A percentile compares a stretch with the other conserved stretches of the same genome.
Evolutionary conservation across 306 rosid genomes (phyloP).

Genomic region (Aeschynomene evenia): DNA sequence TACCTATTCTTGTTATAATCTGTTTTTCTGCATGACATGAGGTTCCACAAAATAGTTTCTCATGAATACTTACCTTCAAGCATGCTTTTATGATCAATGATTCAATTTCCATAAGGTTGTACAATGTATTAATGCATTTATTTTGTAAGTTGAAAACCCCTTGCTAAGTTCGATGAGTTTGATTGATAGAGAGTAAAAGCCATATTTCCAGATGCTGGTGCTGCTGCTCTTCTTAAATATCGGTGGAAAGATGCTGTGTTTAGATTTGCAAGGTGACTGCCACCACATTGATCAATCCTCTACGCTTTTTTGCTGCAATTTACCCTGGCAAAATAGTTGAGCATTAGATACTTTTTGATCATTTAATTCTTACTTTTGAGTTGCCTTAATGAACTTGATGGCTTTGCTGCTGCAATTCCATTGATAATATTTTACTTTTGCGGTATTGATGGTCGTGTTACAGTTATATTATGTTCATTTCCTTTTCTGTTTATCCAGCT

Average conservation of each 20-base stretch:
- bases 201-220: slow-evolving; percentile 97
- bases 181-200: slow-evolving; percentile 81
- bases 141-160: slow-evolving; percentile 7
- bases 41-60: slow-evolving; percentile 19
- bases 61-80: neutral
- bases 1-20: slow-evolving; percentile 13
- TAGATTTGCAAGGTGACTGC: slow-evolving; percentile 78
- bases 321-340: slow-evolving; percentile 3
- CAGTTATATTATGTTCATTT: neutral
- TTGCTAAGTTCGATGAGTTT: slow-evolving; percentile 39
- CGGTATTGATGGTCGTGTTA: slow-evolving; percentile 8
- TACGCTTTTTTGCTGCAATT: slow-evolving; percentile 1
- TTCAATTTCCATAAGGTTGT: slow-evolving; percentile 9
- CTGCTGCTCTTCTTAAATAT: slow-evolving; percentile 87
- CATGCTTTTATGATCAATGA: neutral
- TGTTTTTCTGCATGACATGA: neutral
- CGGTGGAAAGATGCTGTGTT: slow-evolving; percentile 81
- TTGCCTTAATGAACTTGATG: slow-evolving; percentile 21
- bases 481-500: slow-evolving; percentile 50
- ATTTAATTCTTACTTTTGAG: slow-evolving; percentile 16
- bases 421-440: neutral
- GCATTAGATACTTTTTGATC: neutral
- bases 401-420: slow-evolving; percentile 10
- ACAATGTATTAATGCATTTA: slow-evolving; percentile 9
- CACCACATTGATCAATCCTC: slow-evolving; percentile 9